Evolutionary conservation across 331 rosid species (phyloP), one percentile per base, ranked within the genome.

Genomic region (Quercus tomentella): DNA sequence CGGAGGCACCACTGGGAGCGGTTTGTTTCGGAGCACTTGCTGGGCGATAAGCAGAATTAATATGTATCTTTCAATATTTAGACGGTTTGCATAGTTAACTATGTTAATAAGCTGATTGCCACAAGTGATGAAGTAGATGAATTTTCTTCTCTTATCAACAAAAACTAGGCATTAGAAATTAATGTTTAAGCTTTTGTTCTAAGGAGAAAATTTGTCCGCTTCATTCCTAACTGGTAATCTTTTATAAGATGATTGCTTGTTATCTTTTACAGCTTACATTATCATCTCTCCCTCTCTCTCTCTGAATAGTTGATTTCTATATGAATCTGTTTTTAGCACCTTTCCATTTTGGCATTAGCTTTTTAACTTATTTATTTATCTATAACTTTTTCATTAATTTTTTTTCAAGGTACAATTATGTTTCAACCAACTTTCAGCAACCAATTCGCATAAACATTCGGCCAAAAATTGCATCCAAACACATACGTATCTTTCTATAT

Each of bases 11-110:
- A 73, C 26, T 77, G 91, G 90, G 92, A 88, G 84, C 73, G 86
- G 86, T 92, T 92, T 94, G 97, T 52, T 90, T 86, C 82, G 77
- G 97, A 92, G 91, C 92, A 89, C 81, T 75, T 78, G 85, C 81
- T 82, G 77, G 84, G 68, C 80, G 82, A 78, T 52, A 57, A 26
- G 86, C 80, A 78, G 51, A 52, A 18, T 6, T 17, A 30, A 55
- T 21, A 22, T 60, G 5, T 41, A 60, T 26, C 14, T 57, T 11
- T 43, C 54, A 77, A 73, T 76, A 54, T 81, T 17, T 78, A 72
- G 43, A 77, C 0, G 60, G 78, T 85, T 80, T 72, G 75, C 16
- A 56, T 33, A 5, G 18, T 76, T 14, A 28, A 41, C 45, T 62
- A 66, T 63, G 25, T 72, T 58, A 88, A 91, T 88, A 87, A 91